Base-by-base conservation (phyloP, 2,329 filamentous ascomycete genomes). In the Lecanoromycetidae sp. region DNA sequence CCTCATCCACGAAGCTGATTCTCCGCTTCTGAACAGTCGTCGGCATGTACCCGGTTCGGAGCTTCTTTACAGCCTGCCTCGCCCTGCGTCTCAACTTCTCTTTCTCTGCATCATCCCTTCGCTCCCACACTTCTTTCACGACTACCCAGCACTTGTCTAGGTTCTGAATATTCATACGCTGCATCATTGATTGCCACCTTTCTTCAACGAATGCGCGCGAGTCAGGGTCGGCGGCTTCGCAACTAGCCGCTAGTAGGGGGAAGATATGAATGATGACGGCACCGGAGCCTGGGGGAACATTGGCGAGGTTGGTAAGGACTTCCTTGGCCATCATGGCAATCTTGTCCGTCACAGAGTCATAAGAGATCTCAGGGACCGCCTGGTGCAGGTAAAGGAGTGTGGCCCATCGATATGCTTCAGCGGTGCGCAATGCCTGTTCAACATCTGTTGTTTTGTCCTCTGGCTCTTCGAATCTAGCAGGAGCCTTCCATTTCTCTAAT, bases 201-300 rank as follows among this genome's bases (percentile, higher is more conserved):
- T 75, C 68, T 35, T 71, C 65, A 2, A 84, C 76, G 78, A 79
- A 84, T 25, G 73, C 64, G 10, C 80, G 66, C 55, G 82, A 76
- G 53, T 82, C 77, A 12, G 67, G 63, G 3, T 69, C 69, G 20
- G 71, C 66, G 7, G 75, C 74, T 60, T 84, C 80, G 53, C 78
- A 80, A 1, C 80, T 79, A 3, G 80, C 81, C 1, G 75, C 77
- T 52, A 83, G 69, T 1, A 85, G 70, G 1, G 81, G 81, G 54
- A 79, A 84, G 49, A 84, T 81, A 32, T 84, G 80, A 2, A 84
- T 73, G 37, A 84, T 80, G 15, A 78, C 74, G 0, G 79, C 72
- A 7, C 79, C 71, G 29, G 77, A 81, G 9, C 68, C 71, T 2
- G 76, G 62, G 1, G 80, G 77, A 0, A 84, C 77, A 0, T 75